Percentiles rank a stretch among this genome's conserved stretches.
phyloP scores from a whole-genome alignment of 176 grass and related monocot species.

The Musa itinerans region DNA sequence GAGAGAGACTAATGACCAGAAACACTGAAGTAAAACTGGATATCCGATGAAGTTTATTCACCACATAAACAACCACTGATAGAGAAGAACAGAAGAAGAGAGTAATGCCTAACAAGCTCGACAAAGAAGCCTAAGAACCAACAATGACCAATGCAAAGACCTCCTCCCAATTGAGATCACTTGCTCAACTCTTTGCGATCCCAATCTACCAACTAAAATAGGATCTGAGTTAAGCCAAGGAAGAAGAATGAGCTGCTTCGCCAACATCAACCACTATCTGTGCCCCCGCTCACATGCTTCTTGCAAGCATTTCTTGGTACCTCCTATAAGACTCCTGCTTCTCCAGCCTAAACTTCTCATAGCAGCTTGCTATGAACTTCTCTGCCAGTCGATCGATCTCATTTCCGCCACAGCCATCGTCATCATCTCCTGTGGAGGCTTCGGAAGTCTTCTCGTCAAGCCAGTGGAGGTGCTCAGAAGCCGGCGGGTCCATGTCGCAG shows the following conservation, averaged over 20 bases:
- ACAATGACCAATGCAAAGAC: no score
- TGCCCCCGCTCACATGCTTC: background rate
- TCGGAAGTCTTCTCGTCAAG: conserved; percentile 21
- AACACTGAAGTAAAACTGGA: no score
- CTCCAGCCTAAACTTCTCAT: conserved; percentile 71
- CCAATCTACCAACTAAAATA: background rate
- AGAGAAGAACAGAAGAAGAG: no score
- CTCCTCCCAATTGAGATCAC: background rate
- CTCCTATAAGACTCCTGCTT: conserved; percentile 93
- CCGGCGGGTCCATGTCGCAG: background rate
- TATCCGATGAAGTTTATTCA: no score
- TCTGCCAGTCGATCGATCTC: conserved; percentile 83
- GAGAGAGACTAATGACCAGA: no score
- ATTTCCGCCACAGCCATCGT: background rate
- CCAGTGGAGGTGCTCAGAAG: conserved; percentile 21
- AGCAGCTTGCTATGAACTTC: conserved; percentile 81
- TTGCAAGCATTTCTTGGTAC: conserved; percentile 29
- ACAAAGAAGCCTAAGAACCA: no score
- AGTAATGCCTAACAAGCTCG: no score
- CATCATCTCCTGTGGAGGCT: background rate
- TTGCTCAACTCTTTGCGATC: background rate
- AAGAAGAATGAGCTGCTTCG: background rate
- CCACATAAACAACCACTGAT: no score
- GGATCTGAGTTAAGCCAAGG: background rate
- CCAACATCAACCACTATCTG: background rate